Evolutionary conservation across 805 yeast species (phyloP), one percentile per base, ranked within the genome.

Genomic region (Kodamaea lidongshanica): DNA sequence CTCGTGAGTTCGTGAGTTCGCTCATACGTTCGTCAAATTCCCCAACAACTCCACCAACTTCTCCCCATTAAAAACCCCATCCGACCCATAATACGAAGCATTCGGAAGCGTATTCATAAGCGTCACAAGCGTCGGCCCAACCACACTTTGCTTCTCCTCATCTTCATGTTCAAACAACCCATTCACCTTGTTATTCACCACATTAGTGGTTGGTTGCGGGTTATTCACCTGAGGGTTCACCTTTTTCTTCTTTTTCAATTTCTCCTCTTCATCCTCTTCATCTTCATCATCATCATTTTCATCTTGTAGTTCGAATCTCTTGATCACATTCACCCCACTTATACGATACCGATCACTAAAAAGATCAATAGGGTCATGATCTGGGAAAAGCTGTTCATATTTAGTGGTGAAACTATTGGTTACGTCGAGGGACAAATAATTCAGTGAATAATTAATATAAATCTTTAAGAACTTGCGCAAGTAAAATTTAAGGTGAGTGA

Each of bases 381-480:
- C 70, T 0, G 88, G 83, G 52, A 84, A 87, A 19, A 68, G 55
- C 37, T 74, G 77, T 18, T 67, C 58, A 52, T 70, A 87, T 38
- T 94, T 70, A 33, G 63, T 66, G 39, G 83, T 87, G 26, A 89
- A 66, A 28, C 73, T 67, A 27, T 69, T 60, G 5, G 87, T 76
- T 9, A 83, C 79, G 25, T 72, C 70, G 13, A 83, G 54, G 41
- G 80, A 87, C 19, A 89, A 84, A 48, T 72, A 77, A 32, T 69
- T 70, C 2, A 80, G 65, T 39, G 88, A 94, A 48, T 78, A 79
- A 28, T 68, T 61, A 27, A 83, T 69, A 56, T 80, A 83, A 25
- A 67, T 52, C 27, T 51, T 56, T 30, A 58, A 52, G 24, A 65
- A 47, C 26, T 45, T 51, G 31, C 50, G 53, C 33, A 63, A 42